Conservation (phyloP, 208 protist species). For the Leishmania arabica region DNA sequence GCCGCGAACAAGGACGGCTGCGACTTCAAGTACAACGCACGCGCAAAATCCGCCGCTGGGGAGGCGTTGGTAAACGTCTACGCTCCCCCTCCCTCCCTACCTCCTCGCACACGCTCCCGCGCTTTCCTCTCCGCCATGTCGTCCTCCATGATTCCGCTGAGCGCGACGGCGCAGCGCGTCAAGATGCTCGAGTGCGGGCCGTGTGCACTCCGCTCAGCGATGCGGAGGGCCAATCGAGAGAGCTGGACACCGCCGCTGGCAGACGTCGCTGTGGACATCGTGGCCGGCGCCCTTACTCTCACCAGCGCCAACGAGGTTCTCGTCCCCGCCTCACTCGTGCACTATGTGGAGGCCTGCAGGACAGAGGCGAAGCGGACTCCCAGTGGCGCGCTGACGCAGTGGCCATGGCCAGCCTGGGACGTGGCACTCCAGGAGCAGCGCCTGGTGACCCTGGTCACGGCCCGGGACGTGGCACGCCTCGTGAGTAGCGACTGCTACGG, state of each 20-base stretch:
- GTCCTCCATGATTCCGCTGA: constrained; percentile 19
- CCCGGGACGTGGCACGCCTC: constrained; percentile 8
- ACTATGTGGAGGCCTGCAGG: constrained; percentile 29
- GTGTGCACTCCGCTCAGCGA: constrained; percentile 33
- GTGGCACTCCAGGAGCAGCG: constrained; percentile 16
- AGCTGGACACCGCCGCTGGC: constrained; percentile 20
- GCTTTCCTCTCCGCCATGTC: constrained; percentile 10
- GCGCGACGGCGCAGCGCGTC: constrained; percentile 31
- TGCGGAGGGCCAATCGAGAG: constrained; percentile 1
- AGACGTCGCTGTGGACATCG: constrained; percentile 45
- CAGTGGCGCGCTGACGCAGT: not conserved
- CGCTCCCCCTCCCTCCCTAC: not conserved
- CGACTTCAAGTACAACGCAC: not conserved
- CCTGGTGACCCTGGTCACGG: constrained; percentile 26
- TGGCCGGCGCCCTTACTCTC: constrained; percentile 47
- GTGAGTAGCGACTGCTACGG: constrained; percentile 10
- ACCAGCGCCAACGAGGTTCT: constrained; percentile 58
- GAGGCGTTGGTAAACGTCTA: not conserved
- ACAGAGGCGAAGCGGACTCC: not conserved
- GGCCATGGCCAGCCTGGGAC: constrained; percentile 34
- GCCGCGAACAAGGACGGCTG: not conserved
- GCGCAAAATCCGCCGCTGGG: not conserved
- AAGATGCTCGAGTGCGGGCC: constrained; percentile 53
- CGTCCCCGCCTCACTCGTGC: constrained; percentile 54
- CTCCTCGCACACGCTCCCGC: not conserved